Base-by-base conservation (phyloP, 495 filamentous ascomycete species). In the Penicillium salamii region DNA sequence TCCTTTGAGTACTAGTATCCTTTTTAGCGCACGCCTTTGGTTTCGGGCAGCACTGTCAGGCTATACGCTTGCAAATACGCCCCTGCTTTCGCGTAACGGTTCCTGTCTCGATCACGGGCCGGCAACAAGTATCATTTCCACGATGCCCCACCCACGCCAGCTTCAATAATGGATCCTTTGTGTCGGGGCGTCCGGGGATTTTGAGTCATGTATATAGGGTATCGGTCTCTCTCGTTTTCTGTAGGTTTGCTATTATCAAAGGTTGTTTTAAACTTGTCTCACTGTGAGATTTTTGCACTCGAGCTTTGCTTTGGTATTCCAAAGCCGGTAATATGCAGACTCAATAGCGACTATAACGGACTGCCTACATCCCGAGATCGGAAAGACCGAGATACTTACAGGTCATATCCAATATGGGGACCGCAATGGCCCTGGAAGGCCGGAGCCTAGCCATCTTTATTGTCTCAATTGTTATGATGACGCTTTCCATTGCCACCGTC, bases 401-500 rank as follows among this genome's bases (percentile, higher is more conserved):
- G 2, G 12, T 34, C 11, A 3, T 17, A n/a, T n/a, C n/a, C 43
- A 46, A 28, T 17, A 46, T 46, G 43, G 43, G 33, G 28, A 7
- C 43, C 20, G 9, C 40, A 26, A 40, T 55, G 52, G 46, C 52
- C 11, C 35, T 55, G 5, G 41, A 17, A 15, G 41, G 38, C 11
- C 54, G 36, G 33, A 46, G 43, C 34, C 14, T 46, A 15, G 51
- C 51, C 3, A 60, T 67, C 13, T 54, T 64, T 35, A 31, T 54
- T n/a, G 38, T 57, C 2, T 42, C 49, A 1, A 47, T 50, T 12
- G 46, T 65, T 3, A 56, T 65, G 48, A 15, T 63, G 52, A 14
- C 29, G 9, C 23, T 63, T 6, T 42, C 57, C 9, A 29, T 55
- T 7, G 20, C 61, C 2, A 50, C 55, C 2, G 65, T 68, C 0